phyloP scores from a whole-genome alignment of 2,329 filamentous ascomycete genomes.

The Cercospora brassicicola region DNA sequence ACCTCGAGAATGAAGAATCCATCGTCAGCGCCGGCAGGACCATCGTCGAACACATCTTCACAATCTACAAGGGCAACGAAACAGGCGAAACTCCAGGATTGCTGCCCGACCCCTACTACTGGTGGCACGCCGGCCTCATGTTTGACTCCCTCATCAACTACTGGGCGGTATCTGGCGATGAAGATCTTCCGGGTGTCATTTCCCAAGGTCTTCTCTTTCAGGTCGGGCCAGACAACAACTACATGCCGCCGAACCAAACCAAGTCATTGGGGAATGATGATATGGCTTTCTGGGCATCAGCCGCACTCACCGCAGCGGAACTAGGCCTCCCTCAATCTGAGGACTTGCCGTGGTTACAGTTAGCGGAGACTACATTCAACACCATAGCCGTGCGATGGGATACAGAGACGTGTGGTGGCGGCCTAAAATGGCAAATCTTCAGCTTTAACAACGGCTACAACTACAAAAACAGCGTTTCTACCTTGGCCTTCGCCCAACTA shows the following conservation, averaged over 20 bases:
- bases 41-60: conserved; percentile 23
- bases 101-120: conserved; percentile 45
- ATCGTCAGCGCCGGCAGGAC: conserved; percentile 20
- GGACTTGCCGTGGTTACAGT: conserved; percentile 61
- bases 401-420: conserved; percentile 59
- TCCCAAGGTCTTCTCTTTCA: conserved; percentile 61
- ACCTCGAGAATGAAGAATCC: conserved; percentile 18
- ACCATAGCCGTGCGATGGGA: conserved; percentile 70
- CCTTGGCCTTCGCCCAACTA: conserved; percentile 80
- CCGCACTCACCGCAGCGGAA: conserved; percentile 77
- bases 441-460: conserved; percentile 72
- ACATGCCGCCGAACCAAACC: conserved; percentile 53
- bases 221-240: conserved; percentile 61
- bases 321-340: conserved; percentile 62
- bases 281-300: conserved; percentile 76
- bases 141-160: conserved; percentile 71
- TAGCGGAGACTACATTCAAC: conserved; percentile 74
- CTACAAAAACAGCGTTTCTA: conserved; percentile 81
- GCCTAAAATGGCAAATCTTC: conserved; percentile 71
- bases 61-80: conserved; percentile 16
- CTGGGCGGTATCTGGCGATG: conserved; percentile 65
- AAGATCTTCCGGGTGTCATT: conserved; percentile 61
- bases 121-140: conserved; percentile 65
- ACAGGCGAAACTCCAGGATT: conserved; percentile 28
- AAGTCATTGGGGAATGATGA: conserved; percentile 52